A percentile compares a stretch with the other conserved stretches of the same genome.
Conservation (phyloP, 352 stramenopile species). For the Chrysophaeum taylorii region DNA sequence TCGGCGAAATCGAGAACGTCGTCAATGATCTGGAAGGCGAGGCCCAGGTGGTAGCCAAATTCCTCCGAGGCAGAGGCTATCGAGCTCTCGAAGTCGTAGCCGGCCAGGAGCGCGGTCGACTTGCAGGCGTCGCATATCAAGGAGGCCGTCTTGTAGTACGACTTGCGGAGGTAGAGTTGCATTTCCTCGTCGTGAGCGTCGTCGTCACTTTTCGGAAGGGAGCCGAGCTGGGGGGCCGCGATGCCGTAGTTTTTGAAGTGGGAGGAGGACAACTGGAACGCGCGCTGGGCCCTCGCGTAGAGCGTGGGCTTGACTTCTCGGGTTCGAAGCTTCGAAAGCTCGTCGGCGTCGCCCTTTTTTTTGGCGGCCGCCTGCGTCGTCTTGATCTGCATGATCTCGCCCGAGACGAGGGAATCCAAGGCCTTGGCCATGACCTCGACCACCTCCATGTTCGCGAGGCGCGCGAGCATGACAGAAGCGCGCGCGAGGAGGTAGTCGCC, state of each 20-base stretch:
- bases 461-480: slow-evolving; percentile 86
- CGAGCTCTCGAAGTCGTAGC: slow-evolving; percentile 63
- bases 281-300: not conserved
- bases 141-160: slow-evolving; percentile 99
- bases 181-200: slow-evolving; percentile 47
- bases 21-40: slow-evolving; percentile 98
- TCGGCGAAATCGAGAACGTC: slow-evolving; percentile 95
- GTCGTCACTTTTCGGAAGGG: slow-evolving; percentile 28
- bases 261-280: too few species aligned
- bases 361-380: slow-evolving; percentile 19
- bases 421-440: slow-evolving; percentile 97
- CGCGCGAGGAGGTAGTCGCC: slow-evolving; percentile 95
- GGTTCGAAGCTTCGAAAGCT: not conserved
- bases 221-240: slow-evolving; percentile 28
- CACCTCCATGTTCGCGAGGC: slow-evolving; percentile 81
- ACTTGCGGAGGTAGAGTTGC: slow-evolving; percentile 94
- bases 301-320: not conserved
- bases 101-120: slow-evolving; percentile 81
- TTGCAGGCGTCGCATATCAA: slow-evolving; percentile 95
- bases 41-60: slow-evolving; percentile 88
- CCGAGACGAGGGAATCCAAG: slow-evolving; percentile 94
- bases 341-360: not conserved
- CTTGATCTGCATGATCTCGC: slow-evolving; percentile 99
- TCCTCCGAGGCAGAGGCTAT: slow-evolving; percentile 54
- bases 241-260: too few species aligned